phyloP scores from a whole-genome alignment of 108 stramenopile genomes.

The Mediolabrus comicus region DNA sequence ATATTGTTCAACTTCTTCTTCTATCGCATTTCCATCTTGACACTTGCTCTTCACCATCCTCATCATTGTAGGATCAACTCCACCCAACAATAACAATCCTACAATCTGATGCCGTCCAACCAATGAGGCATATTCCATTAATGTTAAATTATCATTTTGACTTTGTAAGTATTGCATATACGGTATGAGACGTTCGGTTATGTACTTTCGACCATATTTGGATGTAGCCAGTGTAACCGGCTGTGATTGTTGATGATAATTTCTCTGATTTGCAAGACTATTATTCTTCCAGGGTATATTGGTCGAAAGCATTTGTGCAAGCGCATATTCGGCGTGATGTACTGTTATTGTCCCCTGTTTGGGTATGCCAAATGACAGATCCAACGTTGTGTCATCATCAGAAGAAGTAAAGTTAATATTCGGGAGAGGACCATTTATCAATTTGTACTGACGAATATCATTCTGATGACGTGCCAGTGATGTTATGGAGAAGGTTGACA shows the following conservation, averaged over 20 bases:
- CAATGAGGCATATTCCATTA: conserved; percentile 73
- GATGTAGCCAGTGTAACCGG: conserved; percentile 46
- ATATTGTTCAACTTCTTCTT: background rate
- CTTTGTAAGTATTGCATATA: conserved; percentile 23
- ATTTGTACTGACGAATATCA: background rate
- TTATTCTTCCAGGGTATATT: background rate
- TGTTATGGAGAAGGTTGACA: conserved; percentile 34
- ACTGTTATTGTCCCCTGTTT: background rate
- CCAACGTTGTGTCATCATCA: background rate
- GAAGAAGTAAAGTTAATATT: background rate
- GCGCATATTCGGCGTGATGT: background rate
- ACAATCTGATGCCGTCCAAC: conserved; percentile 67
- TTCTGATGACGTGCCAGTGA: conserved; percentile 12
- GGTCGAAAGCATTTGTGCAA: background rate
- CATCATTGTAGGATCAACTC: conserved; percentile 57
- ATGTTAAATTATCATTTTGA: conserved; percentile 35
- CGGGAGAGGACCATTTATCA: conserved; percentile 24
- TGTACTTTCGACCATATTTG: conserved; percentile 49
- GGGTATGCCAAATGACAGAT: conserved; percentile 1
- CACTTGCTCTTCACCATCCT: conserved; percentile 15
- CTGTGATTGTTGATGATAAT: conserved; percentile 4
- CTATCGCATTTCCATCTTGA: conserved; percentile 3
- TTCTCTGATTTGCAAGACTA: background rate
- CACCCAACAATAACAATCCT: conserved; percentile 55
- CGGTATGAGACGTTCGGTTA: conserved; percentile 21